Evolutionary conservation across 2,329 filamentous ascomycete genomes (phyloP).

Genomic region (Penicillium sp.): DNA sequence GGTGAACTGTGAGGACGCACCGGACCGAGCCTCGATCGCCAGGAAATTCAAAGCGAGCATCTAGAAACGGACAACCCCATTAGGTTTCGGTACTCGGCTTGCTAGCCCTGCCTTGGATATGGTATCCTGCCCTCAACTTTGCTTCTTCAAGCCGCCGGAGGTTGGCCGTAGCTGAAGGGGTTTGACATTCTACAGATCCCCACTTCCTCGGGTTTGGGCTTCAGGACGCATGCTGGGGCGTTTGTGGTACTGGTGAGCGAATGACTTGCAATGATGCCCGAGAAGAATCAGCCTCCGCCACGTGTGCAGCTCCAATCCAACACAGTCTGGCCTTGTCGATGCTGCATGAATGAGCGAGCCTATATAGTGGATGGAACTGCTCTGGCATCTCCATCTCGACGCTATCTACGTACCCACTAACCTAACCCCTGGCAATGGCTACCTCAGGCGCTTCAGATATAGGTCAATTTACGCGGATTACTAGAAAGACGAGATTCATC

Average conservation of each 20-base stretch:
- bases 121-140: no score
- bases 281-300: background rate
- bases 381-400: background rate
- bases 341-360: no score
- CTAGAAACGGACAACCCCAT: background rate
- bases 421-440: background rate
- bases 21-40: background rate
- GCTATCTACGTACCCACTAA: background rate
- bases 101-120: background rate
- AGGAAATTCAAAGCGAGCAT: constrained; percentile 1
- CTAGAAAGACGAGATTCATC: constrained; percentile 11
- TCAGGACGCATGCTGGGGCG: background rate
- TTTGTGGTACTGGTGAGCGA: background rate
- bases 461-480: no score
- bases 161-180: background rate
- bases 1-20: background rate
- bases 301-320: background rate
- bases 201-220: no score
- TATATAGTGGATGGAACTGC: background rate
- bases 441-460: background rate
- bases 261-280: background rate
- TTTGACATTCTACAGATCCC: no score
- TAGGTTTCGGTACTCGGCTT: background rate
- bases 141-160: background rate
- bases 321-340: background rate